These are phyloP conservation scores for Colletotrichum cereale DNA, from an alignment of 2,329 filamentous ascomycete species.

Conservation along the genomic window DNA sequence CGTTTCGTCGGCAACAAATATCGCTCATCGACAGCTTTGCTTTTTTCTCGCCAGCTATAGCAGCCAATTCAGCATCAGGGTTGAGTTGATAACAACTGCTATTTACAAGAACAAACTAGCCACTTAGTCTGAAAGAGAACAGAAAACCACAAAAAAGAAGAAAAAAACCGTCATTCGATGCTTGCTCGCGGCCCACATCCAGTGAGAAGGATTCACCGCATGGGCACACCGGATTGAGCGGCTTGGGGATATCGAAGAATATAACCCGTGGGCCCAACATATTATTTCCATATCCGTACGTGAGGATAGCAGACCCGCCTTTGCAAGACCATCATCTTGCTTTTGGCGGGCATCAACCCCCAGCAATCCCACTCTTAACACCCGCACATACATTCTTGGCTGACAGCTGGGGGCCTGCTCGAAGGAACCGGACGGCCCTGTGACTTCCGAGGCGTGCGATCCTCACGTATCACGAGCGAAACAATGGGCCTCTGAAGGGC, in stretches of 20 bases:
- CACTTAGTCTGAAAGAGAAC: not conserved
- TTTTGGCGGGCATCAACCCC: not conserved
- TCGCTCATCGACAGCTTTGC: not conserved
- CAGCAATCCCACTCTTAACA: not conserved
- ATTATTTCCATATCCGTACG: not conserved
- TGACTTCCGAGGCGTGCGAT: not conserved
- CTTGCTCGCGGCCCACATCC: not conserved
- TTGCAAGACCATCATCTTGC: conserved; percentile 1
- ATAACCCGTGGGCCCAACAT: not conserved
- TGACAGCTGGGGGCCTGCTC: too few species aligned
- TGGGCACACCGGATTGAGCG: not conserved
- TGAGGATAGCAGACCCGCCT: conserved; percentile 6
- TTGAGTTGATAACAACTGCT: not conserved
- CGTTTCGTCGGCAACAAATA: not conserved
- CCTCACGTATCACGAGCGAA: not conserved
- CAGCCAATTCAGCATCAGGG: not conserved
- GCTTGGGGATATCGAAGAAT: conserved; percentile 24
- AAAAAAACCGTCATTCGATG: not conserved
- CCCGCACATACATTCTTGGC: not conserved
- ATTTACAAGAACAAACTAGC: not conserved
- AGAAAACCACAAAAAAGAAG: too few species aligned
- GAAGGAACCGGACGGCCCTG: not conserved
- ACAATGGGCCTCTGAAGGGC: not conserved
- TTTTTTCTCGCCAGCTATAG: not conserved
- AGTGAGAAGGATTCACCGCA: not conserved